These are phyloP conservation scores for Penicillium crystallinum DNA, from an alignment of 495 filamentous ascomycete genomes.

Conservation along the genomic window DNA sequence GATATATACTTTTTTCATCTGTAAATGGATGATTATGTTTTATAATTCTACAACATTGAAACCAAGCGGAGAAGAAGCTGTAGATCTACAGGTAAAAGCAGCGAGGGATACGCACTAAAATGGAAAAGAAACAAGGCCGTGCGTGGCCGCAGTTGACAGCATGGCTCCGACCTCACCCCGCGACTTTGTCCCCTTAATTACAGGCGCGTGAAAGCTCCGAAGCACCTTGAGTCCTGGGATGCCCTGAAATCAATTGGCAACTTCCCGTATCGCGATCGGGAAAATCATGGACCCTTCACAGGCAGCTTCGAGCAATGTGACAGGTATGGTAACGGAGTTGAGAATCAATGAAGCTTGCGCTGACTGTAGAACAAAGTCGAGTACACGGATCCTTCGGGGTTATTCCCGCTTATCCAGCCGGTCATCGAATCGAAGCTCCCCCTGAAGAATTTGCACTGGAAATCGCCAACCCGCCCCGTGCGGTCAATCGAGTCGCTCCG, in stretches of 20 bases:
- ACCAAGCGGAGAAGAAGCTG: slow-evolving; percentile 4
- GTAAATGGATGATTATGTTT: too few relatives aligned
- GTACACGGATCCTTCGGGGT: slow-evolving; percentile 84
- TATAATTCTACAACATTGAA: not conserved
- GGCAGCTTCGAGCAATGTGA: slow-evolving; percentile 47
- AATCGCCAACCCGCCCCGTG: slow-evolving; percentile 82
- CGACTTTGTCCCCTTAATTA: slow-evolving; percentile 1
- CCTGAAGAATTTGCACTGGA: slow-evolving; percentile 93
- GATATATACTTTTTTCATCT: not conserved
- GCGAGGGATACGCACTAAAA: slow-evolving; percentile 5
- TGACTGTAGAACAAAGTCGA: slow-evolving; percentile 34
- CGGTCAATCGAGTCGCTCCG: slow-evolving; percentile 90
- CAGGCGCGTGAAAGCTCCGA: slow-evolving; percentile 1
- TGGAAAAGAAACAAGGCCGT: slow-evolving; percentile 4
- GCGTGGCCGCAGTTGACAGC: slow-evolving; percentile 7
- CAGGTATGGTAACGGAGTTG: slow-evolving; percentile 29
- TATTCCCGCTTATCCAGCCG: slow-evolving; percentile 75
- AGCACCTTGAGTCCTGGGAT: slow-evolving; percentile 16
- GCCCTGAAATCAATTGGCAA: slow-evolving; percentile 22
- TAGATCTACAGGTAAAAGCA: slow-evolving; percentile 1
- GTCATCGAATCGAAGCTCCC: slow-evolving; percentile 75
- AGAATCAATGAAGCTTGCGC: slow-evolving; percentile 1
- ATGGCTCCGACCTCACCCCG: slow-evolving; percentile 6
- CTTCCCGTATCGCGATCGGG: slow-evolving; percentile 29
- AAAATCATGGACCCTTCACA: slow-evolving; percentile 45